Percentiles rank a stretch among this genome's conserved stretches.
Conservation (phyloP, 306 rosid species). For the Begonia peltatifolia region DNA sequence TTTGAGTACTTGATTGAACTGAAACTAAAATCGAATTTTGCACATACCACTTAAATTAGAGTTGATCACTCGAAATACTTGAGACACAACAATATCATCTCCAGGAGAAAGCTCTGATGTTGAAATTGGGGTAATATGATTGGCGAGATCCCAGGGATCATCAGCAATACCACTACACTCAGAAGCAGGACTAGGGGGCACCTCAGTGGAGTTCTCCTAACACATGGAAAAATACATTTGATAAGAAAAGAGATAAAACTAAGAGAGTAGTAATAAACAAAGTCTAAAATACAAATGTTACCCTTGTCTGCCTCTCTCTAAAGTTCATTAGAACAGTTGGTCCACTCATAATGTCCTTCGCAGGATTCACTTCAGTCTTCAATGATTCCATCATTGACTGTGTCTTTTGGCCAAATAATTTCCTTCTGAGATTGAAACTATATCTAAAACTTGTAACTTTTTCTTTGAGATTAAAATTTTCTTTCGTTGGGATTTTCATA, state of each 20-base stretch:
- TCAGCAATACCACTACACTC: slow-evolving; percentile 81
- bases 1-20: too few species aligned
- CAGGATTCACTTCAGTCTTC: slow-evolving; percentile 21
- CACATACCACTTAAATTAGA: slow-evolving; percentile 60
- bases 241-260: slow-evolving; percentile 14
- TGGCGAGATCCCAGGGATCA: slow-evolving; percentile 63
- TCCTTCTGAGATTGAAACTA: slow-evolving; percentile 55
- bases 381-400: slow-evolving; percentile 45
- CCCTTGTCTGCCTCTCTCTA: slow-evolving; percentile 64
- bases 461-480: slow-evolving; percentile 71
- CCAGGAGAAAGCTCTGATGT: slow-evolving; percentile 63
- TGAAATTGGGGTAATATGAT: slow-evolving; percentile 60
- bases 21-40: too few species aligned
- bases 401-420: slow-evolving; percentile 59
- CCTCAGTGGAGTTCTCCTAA: slow-evolving; percentile 94
- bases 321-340: slow-evolving; percentile 43
- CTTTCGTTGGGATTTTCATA: slow-evolving; percentile 46
- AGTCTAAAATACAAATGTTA: slow-evolving; percentile 5
- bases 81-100: slow-evolving; percentile 47
- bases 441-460: slow-evolving; percentile 67
- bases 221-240: slow-evolving; percentile 13
- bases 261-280: slow-evolving; percentile 11
- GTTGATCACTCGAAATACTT: slow-evolving; percentile 70
- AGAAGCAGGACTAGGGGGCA: slow-evolving; percentile 99
- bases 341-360: slow-evolving; percentile 65